These are phyloP conservation scores for Boletus sp. DNA, from an alignment of 768 basidiomycete genomes.

Conservation along the genomic window DNA sequence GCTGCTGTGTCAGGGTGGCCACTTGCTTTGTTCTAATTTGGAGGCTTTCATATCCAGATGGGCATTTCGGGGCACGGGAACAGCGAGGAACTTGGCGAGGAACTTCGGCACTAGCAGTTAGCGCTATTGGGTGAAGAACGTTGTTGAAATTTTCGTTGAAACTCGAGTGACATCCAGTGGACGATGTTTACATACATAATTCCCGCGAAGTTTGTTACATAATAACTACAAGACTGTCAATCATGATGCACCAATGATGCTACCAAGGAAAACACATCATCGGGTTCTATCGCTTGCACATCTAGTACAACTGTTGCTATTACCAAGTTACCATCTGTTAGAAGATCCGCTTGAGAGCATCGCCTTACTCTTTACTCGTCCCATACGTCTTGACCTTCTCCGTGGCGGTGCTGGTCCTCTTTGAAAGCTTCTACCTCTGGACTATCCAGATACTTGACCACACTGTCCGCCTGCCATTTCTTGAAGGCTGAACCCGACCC, in stretches of 20 bases:
- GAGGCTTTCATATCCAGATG: neutral
- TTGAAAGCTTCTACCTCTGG: neutral
- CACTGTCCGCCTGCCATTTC: neutral
- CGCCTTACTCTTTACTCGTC: neutral
- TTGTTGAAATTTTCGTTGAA: too few relatives aligned
- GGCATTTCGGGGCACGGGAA: neutral
- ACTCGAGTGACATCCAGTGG: too few relatives aligned
- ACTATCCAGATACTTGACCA: neutral
- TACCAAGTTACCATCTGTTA: too few relatives aligned
- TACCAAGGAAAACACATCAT: too few relatives aligned
- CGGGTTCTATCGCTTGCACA: too few relatives aligned
- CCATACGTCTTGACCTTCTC: neutral
- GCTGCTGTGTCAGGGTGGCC: constrained; percentile 4
- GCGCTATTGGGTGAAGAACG: too few relatives aligned
- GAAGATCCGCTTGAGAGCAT: neutral
- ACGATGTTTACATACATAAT: too few relatives aligned
- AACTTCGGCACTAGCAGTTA: neutral
- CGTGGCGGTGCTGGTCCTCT: neutral
- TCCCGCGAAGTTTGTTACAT: too few relatives aligned
- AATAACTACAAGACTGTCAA: too few relatives aligned
- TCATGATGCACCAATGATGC: too few relatives aligned
- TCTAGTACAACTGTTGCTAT: too few relatives aligned
- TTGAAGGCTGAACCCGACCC: neutral
- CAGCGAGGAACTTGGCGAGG: too few relatives aligned
- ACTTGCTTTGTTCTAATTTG: constrained; percentile 14